Evolutionary conservation across 768 basidiomycete genomes (phyloP).

Genomic region (Leccinum incarnatum): DNA sequence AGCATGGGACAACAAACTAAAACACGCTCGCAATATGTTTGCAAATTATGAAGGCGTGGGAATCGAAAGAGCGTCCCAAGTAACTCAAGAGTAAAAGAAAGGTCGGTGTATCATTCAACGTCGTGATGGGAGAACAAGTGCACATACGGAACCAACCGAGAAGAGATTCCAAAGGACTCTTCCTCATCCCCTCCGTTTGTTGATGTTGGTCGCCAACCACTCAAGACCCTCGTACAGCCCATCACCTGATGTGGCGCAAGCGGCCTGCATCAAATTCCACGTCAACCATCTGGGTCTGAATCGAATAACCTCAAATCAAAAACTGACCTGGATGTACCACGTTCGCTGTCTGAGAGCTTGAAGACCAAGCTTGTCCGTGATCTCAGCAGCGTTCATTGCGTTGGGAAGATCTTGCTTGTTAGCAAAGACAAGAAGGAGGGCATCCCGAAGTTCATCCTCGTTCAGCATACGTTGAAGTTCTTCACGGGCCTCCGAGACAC

Average conservation of each 20-base stretch:
- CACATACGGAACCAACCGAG: slow-evolving; percentile 40
- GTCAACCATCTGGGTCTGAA: slow-evolving; percentile 10
- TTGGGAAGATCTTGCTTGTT: slow-evolving; percentile 99
- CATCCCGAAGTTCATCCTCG: slow-evolving; percentile 98
- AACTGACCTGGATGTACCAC: slow-evolving; percentile 92
- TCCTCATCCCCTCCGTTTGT: slow-evolving; percentile 69
- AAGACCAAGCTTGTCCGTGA: slow-evolving; percentile 98
- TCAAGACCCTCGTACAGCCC: slow-evolving; percentile 98
- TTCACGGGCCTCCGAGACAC: slow-evolving; percentile 98
- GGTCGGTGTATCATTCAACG: slow-evolving; percentile 50
- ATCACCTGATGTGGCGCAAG: slow-evolving; percentile 97
- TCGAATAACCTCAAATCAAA: background rate
- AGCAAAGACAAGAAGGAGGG: slow-evolving; percentile 97
- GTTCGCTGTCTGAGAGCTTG: slow-evolving; percentile 95
- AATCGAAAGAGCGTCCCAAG: slow-evolving; percentile 29
- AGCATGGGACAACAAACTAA: background rate
- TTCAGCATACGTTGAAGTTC: slow-evolving; percentile 99
- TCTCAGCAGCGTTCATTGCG: slow-evolving; percentile 99
- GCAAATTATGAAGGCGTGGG: slow-evolving; percentile 12
- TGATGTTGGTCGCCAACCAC: slow-evolving; percentile 90
- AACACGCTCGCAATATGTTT: slow-evolving; percentile 6
- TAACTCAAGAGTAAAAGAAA: slow-evolving; percentile 32
- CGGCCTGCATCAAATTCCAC: slow-evolving; percentile 56
- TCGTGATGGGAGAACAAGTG: slow-evolving; percentile 58
- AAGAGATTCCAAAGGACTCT: slow-evolving; percentile 23